Percentiles rank a stretch among this genome's conserved stretches.
These are phyloP conservation scores for sunflower (Helianthus annuus) DNA, from an alignment of 129 eudicot genomes.

Conservation along the genomic window DNA sequence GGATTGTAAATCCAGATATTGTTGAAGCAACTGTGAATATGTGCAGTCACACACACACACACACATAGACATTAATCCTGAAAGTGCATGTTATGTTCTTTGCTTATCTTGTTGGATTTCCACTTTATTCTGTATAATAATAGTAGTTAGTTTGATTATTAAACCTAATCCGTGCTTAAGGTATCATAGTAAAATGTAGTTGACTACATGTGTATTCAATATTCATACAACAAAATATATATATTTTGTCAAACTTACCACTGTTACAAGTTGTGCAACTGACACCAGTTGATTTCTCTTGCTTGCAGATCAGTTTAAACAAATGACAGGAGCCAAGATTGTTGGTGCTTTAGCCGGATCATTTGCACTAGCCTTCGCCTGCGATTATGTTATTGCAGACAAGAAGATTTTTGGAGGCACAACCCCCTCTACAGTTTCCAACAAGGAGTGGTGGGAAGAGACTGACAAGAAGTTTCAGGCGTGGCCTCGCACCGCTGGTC, in stretches of 20 bases:
- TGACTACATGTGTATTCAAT: too few relatives aligned
- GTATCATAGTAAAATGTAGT: too few relatives aligned
- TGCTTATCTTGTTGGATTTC: too few relatives aligned
- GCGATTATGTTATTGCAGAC: constrained; percentile 61
- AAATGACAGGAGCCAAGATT: constrained; percentile 61
- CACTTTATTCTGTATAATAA: too few relatives aligned
- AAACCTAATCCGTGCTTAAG: too few relatives aligned
- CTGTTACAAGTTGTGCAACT: background rate
- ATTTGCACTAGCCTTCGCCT: constrained; percentile 51
- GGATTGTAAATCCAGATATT: background rate
- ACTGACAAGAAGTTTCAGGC: constrained; percentile 93
- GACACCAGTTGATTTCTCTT: background rate
- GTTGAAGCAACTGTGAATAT: background rate
- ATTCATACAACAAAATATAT: too few relatives aligned
- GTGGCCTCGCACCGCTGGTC: constrained; percentile 98
- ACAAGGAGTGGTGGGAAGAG: constrained; percentile 78
- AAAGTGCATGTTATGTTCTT: too few relatives aligned
- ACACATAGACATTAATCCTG: too few relatives aligned
- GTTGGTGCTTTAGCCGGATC: constrained; percentile 48
- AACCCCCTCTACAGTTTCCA: constrained; percentile 70
- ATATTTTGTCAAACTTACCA: background rate
- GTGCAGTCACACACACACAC: background rate
- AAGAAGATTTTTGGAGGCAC: constrained; percentile 88
- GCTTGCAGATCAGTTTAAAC: constrained; percentile 24
- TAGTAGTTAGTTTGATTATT: too few relatives aligned